phyloP scores from a whole-genome alignment of 257 asterid genomes.

The Thymus mandschuricus region DNA sequence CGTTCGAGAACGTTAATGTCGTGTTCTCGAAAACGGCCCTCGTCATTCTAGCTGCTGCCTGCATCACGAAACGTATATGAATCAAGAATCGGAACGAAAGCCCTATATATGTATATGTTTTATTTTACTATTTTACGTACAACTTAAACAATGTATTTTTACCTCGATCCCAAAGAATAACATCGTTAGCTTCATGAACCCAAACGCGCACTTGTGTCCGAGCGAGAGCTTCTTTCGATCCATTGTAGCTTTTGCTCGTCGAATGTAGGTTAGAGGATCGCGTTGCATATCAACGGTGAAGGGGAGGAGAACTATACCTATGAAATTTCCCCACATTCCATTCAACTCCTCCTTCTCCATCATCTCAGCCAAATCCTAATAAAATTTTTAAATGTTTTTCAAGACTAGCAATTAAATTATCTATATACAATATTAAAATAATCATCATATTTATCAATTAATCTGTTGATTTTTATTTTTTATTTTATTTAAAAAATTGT shows the following conservation, averaged over 20 bases:
- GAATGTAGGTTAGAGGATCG: slow-evolving; percentile 49
- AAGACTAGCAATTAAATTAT: background rate
- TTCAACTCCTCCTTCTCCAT: slow-evolving; percentile 40
- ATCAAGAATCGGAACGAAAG: background rate
- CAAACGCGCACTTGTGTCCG: slow-evolving; percentile 35
- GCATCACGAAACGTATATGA: background rate
- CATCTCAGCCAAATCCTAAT: slow-evolving; percentile 51
- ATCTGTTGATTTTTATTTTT: too few relatives aligned
- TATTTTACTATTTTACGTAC: too few relatives aligned
- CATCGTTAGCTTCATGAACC: slow-evolving; percentile 28
- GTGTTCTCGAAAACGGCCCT: slow-evolving; percentile 31
- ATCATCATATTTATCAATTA: too few relatives aligned
- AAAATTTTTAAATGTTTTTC: background rate
- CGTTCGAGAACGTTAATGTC: slow-evolving; percentile 37
- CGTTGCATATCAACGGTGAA: slow-evolving; percentile 35
- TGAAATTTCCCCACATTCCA: slow-evolving; percentile 53
- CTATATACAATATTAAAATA: too few relatives aligned
- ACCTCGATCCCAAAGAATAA: slow-evolving; percentile 49
- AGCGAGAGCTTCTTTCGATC: slow-evolving; percentile 56
- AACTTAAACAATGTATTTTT: background rate
- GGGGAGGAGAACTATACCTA: slow-evolving; percentile 42
- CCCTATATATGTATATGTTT: too few relatives aligned
- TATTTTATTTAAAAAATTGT: background rate
- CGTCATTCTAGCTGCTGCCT: slow-evolving; percentile 33
- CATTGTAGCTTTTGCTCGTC: slow-evolving; percentile 45